phyloP scores from a whole-genome alignment of 108 stramenopile species.

The Ochromonas danica region DNA sequence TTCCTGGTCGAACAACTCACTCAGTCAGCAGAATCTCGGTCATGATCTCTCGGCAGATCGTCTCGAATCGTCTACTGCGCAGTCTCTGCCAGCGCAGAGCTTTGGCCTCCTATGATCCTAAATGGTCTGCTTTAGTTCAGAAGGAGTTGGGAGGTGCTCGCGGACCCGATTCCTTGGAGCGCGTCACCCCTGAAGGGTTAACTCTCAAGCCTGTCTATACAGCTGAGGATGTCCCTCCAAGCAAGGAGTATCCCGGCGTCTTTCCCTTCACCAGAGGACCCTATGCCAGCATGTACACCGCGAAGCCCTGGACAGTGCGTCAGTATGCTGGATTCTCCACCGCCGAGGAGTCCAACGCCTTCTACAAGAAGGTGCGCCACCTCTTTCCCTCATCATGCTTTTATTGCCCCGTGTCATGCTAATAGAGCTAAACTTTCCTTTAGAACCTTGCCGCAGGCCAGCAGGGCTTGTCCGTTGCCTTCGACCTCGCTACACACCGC shows the following conservation, averaged over 20 bases:
- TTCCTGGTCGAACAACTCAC: no score
- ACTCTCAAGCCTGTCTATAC: slow-evolving; percentile 88
- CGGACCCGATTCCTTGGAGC: slow-evolving; percentile 36
- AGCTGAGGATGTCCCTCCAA: slow-evolving; percentile 57
- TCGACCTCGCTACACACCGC: slow-evolving; percentile 94
- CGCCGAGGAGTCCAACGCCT: slow-evolving; percentile 90
- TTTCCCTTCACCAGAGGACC: slow-evolving; percentile 95
- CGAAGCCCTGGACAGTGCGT: slow-evolving; percentile 41
- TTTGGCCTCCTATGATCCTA: neutral
- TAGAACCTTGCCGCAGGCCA: slow-evolving; percentile 85
- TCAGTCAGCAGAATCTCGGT: no score
- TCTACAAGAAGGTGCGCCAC: slow-evolving; percentile 45
- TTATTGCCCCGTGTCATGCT: no score
- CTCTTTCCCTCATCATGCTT: no score
- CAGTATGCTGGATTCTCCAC: slow-evolving; percentile 95
- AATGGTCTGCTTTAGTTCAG: slow-evolving; percentile 31
- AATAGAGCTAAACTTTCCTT: no score
- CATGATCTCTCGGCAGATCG: no score
- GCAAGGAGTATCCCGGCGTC: slow-evolving; percentile 69
- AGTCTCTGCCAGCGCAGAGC: no score
- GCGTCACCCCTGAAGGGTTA: slow-evolving; percentile 71
- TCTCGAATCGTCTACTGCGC: no score
- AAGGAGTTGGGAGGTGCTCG: slow-evolving; percentile 30
- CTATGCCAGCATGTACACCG: slow-evolving; percentile 95
- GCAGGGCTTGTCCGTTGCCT: slow-evolving; percentile 89